phyloP scores from a whole-genome alignment of 768 basidiomycete species.

The Sporobolomyces pararoseus region DNA sequence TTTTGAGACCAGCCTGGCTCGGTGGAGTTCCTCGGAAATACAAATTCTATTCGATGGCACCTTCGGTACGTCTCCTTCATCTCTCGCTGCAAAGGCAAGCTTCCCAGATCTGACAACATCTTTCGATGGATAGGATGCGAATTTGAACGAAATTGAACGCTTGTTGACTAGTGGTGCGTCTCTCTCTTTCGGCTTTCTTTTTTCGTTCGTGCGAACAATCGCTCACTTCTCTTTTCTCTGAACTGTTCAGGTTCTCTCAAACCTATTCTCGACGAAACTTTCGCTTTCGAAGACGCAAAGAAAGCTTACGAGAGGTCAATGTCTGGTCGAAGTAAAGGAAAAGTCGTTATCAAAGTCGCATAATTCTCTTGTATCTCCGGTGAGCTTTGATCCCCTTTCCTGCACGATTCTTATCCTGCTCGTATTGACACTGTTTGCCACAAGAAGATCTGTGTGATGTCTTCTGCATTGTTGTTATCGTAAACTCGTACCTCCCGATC shows the following conservation, averaged over 20 bases:
- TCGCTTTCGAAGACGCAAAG: conserved; percentile 58
- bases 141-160: conserved; percentile 43
- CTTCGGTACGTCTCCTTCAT: not conserved
- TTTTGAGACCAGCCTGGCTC: conserved; percentile 55
- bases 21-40: conserved; percentile 53
- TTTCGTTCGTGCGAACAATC: not conserved
- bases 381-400: too few species aligned
- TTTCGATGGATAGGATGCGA: conserved; percentile 44
- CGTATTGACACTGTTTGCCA: too few species aligned
- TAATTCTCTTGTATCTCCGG: too few species aligned
- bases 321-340: conserved; percentile 59
- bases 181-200: too few species aligned
- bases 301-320: conserved; percentile 63
- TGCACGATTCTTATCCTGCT: too few species aligned
- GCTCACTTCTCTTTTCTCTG: not conserved
- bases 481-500: too few species aligned
- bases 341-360: conserved; percentile 56
- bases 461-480: too few species aligned
- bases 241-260: conserved; percentile 58
- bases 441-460: too few species aligned
- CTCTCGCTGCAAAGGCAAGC: not conserved
- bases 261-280: conserved; percentile 61
- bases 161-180: conserved; percentile 54
- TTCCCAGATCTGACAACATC: too few species aligned
- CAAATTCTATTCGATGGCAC: conserved; percentile 13